phyloP scores from a whole-genome alignment of 2,329 filamentous ascomycete genomes.

The Hypomyces rosellus region DNA sequence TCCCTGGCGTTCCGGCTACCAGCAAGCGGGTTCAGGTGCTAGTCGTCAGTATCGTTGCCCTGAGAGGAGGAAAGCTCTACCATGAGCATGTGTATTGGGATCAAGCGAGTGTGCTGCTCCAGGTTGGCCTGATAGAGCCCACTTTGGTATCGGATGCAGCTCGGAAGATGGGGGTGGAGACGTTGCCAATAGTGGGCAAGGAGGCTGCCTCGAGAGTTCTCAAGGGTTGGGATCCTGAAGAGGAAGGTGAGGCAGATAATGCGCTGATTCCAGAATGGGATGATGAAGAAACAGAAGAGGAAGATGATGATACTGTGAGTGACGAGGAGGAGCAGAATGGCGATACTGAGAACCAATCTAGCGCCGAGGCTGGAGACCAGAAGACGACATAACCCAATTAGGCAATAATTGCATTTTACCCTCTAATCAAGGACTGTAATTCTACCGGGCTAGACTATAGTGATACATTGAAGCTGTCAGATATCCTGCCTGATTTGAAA shows the following conservation, averaged over 20 bases:
- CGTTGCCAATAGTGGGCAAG: slow-evolving; percentile 34
- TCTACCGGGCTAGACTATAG: no score
- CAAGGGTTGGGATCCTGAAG: slow-evolving; percentile 25
- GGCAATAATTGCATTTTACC: no score
- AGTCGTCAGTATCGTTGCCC: slow-evolving; percentile 52
- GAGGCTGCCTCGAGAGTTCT: slow-evolving; percentile 33
- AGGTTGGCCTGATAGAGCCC: slow-evolving; percentile 50
- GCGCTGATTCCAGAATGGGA: slow-evolving; percentile 32
- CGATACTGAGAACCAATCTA: not conserved
- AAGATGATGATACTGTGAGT: not conserved
- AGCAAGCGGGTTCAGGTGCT: slow-evolving; percentile 46
- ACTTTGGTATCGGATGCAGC: slow-evolving; percentile 29
- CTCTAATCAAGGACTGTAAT: no score
- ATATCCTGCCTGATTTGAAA: no score
- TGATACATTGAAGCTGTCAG: no score
- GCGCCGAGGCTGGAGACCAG: no score
- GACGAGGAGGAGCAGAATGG: not conserved
- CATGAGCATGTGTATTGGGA: slow-evolving; percentile 63
- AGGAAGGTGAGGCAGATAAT: slow-evolving; percentile 39
- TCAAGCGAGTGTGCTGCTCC: slow-evolving; percentile 52
- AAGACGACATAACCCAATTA: no score
- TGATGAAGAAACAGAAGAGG: slow-evolving; percentile 11
- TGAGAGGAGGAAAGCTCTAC: slow-evolving; percentile 53
- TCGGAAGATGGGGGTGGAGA: slow-evolving; percentile 28
- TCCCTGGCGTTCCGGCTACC: slow-evolving; percentile 54